These are phyloP conservation scores for Acacia confusa DNA, from an alignment of 306 rosid genomes.

Conservation along the genomic window DNA sequence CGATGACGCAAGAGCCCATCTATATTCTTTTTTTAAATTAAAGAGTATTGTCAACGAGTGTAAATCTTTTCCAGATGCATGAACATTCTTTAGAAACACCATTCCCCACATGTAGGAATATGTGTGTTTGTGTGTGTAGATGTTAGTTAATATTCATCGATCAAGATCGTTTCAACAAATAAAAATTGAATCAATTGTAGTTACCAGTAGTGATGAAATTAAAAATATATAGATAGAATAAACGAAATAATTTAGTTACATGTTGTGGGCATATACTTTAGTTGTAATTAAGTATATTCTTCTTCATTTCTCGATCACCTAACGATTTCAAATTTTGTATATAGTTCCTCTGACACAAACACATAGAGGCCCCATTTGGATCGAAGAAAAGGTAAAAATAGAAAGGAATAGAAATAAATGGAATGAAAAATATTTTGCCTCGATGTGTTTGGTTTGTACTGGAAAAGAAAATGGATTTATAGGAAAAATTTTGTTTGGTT, in stretches of 20 bases:
- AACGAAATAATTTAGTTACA: background rate
- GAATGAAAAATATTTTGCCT: too few relatives aligned
- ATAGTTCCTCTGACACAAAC: background rate
- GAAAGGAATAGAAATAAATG: too few relatives aligned
- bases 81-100: conserved; percentile 24
- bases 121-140: background rate
- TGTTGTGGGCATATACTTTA: background rate
- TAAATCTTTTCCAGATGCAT: conserved; percentile 40
- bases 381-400: too few relatives aligned
- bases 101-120: background rate
- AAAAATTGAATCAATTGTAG: background rate
- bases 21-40: background rate
- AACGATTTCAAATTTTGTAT: background rate
- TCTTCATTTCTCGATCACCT: background rate
- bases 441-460: too few relatives aligned
- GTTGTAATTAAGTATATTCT: background rate
- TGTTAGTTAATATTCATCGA: conserved; percentile 18
- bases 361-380: too few relatives aligned
- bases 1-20: conserved; percentile 30
- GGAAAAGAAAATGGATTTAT: too few relatives aligned
- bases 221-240: background rate
- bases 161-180: background rate
- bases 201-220: background rate
- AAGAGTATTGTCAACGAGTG: conserved; percentile 35
- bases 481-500: too few relatives aligned